These are phyloP conservation scores for Xylaria sp. DNA, from an alignment of 2,329 filamentous ascomycete species.

Conservation along the genomic window DNA sequence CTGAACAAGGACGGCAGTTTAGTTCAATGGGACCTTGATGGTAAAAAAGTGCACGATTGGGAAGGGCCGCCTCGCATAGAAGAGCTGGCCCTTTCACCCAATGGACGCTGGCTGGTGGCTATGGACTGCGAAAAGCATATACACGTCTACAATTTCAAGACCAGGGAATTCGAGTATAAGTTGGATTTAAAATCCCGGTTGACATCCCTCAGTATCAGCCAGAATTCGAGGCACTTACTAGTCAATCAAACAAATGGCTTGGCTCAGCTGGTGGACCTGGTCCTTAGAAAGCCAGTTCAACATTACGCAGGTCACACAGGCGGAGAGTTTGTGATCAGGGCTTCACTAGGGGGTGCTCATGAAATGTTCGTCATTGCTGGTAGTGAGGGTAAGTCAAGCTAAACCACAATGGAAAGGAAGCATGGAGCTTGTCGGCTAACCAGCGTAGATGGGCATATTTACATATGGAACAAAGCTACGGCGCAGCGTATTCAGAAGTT, in stretches of 20 bases:
- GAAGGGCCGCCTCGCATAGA: slow-evolving; percentile 79
- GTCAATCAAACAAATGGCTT: slow-evolving; percentile 83
- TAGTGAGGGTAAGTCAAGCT: slow-evolving; percentile 76
- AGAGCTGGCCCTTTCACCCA: slow-evolving; percentile 83
- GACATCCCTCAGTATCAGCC: slow-evolving; percentile 83
- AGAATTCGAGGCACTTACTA: slow-evolving; percentile 82
- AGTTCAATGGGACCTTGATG: slow-evolving; percentile 75
- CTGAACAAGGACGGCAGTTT: slow-evolving; percentile 75
- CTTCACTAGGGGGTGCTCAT: slow-evolving; percentile 85
- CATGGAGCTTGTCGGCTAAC: slow-evolving; percentile 19
- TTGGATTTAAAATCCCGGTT: slow-evolving; percentile 75
- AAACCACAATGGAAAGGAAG: neutral
- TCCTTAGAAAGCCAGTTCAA: slow-evolving; percentile 76
- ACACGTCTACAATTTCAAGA: slow-evolving; percentile 84
- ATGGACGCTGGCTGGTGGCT: slow-evolving; percentile 83
- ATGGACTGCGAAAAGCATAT: slow-evolving; percentile 77
- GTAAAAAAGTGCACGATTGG: slow-evolving; percentile 73
- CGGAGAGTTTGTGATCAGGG: slow-evolving; percentile 82
- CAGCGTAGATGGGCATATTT: slow-evolving; percentile 71
- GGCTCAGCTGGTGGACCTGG: slow-evolving; percentile 81
- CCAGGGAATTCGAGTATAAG: slow-evolving; percentile 78
- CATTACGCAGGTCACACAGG: slow-evolving; percentile 81
- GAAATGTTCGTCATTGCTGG: slow-evolving; percentile 93
- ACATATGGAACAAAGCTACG: slow-evolving; percentile 91
- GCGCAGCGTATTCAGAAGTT: slow-evolving; percentile 80